Evolutionary conservation across 108 stramenopile genomes (phyloP), one percentile per base, ranked within the genome.

Genomic region (Nitzschia palea): DNA sequence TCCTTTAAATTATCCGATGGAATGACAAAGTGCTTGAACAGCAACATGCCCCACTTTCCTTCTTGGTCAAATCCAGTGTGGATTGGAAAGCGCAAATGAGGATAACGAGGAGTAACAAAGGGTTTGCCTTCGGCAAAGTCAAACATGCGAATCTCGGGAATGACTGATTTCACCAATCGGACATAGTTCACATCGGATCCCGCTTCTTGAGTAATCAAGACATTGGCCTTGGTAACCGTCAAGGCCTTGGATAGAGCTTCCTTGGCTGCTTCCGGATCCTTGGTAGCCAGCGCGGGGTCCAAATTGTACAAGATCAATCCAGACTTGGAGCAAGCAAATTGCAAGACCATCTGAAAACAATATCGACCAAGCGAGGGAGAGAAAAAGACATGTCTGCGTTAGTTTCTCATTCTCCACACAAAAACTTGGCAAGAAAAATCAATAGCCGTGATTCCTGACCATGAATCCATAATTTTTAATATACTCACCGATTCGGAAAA

Each of bases 311-410:
- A 76, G 63, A 87, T 45, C 65, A 94, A 79, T 29, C 93, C 93
- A 40, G 89, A 81, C 69, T 94, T 94, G 76, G 86, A 85, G 80
- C 93, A 94, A 50, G 93, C 93, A 54, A 94, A 94, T 88, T 94
- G 89, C 34, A 94, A 80, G 73, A 91, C 86, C 75, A 88, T 88
- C 93, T 94, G 68, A 30, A 26, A 58, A 43, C n/a, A 53, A 61
- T n/a, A n/a, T n/a, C n/a, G n/a, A n/a, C n/a, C n/a, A n/a, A n/a
- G n/a, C n/a, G n/a, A n/a, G n/a, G n/a, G n/a, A n/a, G n/a, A n/a
- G n/a, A n/a, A n/a, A n/a, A n/a, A n/a, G n/a, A n/a, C n/a, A n/a
- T n/a, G n/a, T n/a, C n/a, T n/a, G n/a, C n/a, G n/a, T n/a, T n/a
- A n/a, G n/a, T n/a, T n/a, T n/a, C n/a, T n/a, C n/a, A n/a, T n/a